Evolutionary conservation across 2,329 filamentous ascomycete species (phyloP).

Genomic region (Fusarium haematococcum): DNA sequence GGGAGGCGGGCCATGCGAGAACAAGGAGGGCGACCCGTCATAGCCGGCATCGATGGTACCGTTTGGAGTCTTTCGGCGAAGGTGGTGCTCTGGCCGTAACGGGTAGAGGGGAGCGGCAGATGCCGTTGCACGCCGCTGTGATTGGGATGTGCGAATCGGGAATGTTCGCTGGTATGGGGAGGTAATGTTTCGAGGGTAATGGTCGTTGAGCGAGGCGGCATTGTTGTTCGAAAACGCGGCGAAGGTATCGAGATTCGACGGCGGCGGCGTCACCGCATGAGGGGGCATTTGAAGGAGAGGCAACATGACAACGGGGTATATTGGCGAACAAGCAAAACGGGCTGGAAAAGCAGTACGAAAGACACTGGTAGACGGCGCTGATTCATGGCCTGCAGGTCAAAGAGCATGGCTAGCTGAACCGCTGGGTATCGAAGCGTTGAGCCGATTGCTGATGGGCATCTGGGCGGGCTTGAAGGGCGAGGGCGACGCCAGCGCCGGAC

Average conservation of each 20-base stretch:
- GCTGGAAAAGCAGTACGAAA: slow-evolving; percentile 44
- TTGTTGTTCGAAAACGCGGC: slow-evolving; percentile 37
- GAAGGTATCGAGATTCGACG: slow-evolving; percentile 54
- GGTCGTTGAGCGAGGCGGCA: slow-evolving; percentile 22
- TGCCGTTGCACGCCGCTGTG: slow-evolving; percentile 34
- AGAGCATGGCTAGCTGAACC: slow-evolving; percentile 49
- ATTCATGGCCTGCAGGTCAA: slow-evolving; percentile 59
- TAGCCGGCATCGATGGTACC: slow-evolving; percentile 94
- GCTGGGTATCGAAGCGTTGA: slow-evolving; percentile 32
- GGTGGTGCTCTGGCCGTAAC: slow-evolving; percentile 74
- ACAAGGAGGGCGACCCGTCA: slow-evolving; percentile 83
- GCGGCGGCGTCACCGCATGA: slow-evolving; percentile 59
- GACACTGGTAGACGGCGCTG: slow-evolving; percentile 43
- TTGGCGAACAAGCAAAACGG: slow-evolving; percentile 38
- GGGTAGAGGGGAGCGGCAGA: slow-evolving; percentile 36
- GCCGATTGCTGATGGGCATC: slow-evolving; percentile 53
- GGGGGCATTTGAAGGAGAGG: slow-evolving; percentile 65
- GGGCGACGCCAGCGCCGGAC: slow-evolving; percentile 40
- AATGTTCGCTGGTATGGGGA: slow-evolving; percentile 44
- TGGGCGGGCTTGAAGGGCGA: slow-evolving; percentile 47
- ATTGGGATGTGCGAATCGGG: slow-evolving; percentile 50
- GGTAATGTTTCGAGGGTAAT: slow-evolving; percentile 46
- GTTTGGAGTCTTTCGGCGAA: slow-evolving; percentile 92
- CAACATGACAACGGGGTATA: slow-evolving; percentile 56
- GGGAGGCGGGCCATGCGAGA: slow-evolving; percentile 78